Conservation (phyloP, 371 early-diverging fungal genomes). For the Chytridium lagenaria region DNA sequence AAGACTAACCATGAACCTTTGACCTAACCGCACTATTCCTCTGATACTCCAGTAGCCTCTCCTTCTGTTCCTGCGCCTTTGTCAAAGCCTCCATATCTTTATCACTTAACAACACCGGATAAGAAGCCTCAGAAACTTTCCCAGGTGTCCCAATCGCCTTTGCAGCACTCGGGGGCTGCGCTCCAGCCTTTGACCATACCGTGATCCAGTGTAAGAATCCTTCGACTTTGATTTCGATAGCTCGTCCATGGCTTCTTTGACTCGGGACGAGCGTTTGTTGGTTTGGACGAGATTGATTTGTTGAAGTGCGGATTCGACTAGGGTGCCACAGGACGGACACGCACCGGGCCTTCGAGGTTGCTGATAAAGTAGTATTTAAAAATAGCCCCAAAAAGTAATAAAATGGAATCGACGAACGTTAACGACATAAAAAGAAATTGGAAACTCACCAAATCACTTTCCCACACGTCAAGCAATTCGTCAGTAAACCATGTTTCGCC, state of each 20-base stretch:
- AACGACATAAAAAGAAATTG: constrained; percentile 40
- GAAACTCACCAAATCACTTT: constrained; percentile 76
- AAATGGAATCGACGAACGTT: background rate
- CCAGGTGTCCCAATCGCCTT: constrained; percentile 23
- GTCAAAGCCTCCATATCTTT: constrained; percentile 59
- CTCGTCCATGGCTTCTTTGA: constrained; percentile 1
- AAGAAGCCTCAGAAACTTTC: constrained; percentile 15
- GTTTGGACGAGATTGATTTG: constrained; percentile 39
- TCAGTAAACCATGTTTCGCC: constrained; percentile 77
- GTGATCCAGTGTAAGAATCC: constrained; percentile 23
- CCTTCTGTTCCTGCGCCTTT: constrained; percentile 75
- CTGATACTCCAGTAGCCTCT: constrained; percentile 79
- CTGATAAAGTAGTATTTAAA: constrained; percentile 4
- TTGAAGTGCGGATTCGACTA: constrained; percentile 61
- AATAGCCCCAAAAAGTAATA: no score
- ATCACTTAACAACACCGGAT: constrained; percentile 42
- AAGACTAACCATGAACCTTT: constrained; percentile 64
- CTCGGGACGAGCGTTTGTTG: background rate
- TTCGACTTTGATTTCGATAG: constrained; percentile 15
- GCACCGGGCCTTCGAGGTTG: constrained; percentile 81
- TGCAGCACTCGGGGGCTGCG: constrained; percentile 22
- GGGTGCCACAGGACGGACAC: constrained; percentile 79
- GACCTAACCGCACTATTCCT: constrained; percentile 79
- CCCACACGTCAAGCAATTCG: constrained; percentile 89
- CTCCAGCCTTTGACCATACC: constrained; percentile 36